Percentiles rank a stretch among this genome's conserved stretches.
Evolutionary conservation across 2,329 filamentous ascomycete species (phyloP).

Genomic region (Exophiala phaeomuriformis): DNA sequence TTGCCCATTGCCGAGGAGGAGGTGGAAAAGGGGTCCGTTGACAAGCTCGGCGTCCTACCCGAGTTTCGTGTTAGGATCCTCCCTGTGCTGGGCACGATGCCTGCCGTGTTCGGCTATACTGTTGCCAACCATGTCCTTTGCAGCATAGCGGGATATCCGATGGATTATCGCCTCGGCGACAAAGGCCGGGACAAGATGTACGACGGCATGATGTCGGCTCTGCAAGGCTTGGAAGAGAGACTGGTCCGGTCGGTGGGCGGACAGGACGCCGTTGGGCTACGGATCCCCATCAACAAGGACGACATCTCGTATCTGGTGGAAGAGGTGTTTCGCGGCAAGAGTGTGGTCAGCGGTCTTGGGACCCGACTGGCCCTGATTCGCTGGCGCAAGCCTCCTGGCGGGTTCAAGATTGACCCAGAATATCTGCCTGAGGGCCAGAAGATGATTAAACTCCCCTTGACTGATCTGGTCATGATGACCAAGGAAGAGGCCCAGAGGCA

Average conservation of each 20-base stretch:
- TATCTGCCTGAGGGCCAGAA: slow-evolving; percentile 63
- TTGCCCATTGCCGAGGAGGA: slow-evolving; percentile 83
- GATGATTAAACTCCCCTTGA: slow-evolving; percentile 58
- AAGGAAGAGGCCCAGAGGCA: slow-evolving; percentile 80
- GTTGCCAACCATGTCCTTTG: slow-evolving; percentile 90
- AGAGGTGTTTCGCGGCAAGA: slow-evolving; percentile 78
- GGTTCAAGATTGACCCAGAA: slow-evolving; percentile 55
- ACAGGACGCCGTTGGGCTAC: slow-evolving; percentile 60
- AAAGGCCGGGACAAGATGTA: slow-evolving; percentile 90
- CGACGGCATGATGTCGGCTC: slow-evolving; percentile 65
- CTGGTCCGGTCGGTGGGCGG: slow-evolving; percentile 47
- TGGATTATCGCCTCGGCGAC: slow-evolving; percentile 66
- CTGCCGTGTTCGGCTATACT: slow-evolving; percentile 86
- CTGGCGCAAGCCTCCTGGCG: slow-evolving; percentile 61
- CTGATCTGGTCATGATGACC: slow-evolving; percentile 77
- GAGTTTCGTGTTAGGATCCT: slow-evolving; percentile 94
- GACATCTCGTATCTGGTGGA: slow-evolving; percentile 86
- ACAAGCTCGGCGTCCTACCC: slow-evolving; percentile 78
- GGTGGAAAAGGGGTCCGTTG: slow-evolving; percentile 74
- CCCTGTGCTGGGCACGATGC: slow-evolving; percentile 93
- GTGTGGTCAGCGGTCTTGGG: slow-evolving; percentile 70
- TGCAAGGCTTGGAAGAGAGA: slow-evolving; percentile 75
- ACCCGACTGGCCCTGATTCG: slow-evolving; percentile 72
- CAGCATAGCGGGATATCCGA: slow-evolving; percentile 69
- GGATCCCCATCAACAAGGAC: slow-evolving; percentile 66